Evolutionary conservation across 805 yeast species (phyloP), one percentile per base, ranked within the genome.

Genomic region (Kurtzmaniella fragi): DNA sequence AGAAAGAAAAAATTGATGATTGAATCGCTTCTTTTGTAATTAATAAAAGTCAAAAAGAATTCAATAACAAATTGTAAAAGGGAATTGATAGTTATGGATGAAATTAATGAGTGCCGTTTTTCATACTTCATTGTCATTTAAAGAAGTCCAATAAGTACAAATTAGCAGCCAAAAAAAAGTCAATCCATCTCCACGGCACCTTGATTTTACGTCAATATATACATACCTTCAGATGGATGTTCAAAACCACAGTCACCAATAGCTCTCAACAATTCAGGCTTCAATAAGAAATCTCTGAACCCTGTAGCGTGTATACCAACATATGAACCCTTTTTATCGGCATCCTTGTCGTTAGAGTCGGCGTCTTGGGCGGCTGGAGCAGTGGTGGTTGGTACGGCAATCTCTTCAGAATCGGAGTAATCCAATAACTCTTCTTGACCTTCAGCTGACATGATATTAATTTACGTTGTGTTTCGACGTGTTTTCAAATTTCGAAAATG

Each of bases 381-480:
- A 42, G 61, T 50, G 42, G 66, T 52, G 52, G 71, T 57, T 52
- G 67, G 67, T 52, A 84, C 87, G 55, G 87, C 82, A 64, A 86
- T 83, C 67, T 93, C 98, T 73, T 91, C 99, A 65, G 95, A 85
- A 64, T 93, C 99, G 64, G 97, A 90, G 81, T 93, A 93, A 67
- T 93, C 99, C 71, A 93, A 82, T 64, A 93, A 80, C 78, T 93
- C 99, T 85, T 93, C 99, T 84, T 91, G 98, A 60, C 93, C 95
- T 77, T 85, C 95, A 83, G 86, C 85, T 41, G 96, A 87, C 95
- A 87, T 85, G 31, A 12, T 49, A 28, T 25, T 35, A 16, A n/a
- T 5, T n/a, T 31, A 30, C 13, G 17, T 14, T 28, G 17, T 30
- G 32, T n/a, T 9, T 30, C 12, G 32, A 17, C 32, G 15, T 9